Evolutionary conservation across 2,329 filamentous ascomycete species (phyloP).

Genomic region (Tolypocladium tropicale): DNA sequence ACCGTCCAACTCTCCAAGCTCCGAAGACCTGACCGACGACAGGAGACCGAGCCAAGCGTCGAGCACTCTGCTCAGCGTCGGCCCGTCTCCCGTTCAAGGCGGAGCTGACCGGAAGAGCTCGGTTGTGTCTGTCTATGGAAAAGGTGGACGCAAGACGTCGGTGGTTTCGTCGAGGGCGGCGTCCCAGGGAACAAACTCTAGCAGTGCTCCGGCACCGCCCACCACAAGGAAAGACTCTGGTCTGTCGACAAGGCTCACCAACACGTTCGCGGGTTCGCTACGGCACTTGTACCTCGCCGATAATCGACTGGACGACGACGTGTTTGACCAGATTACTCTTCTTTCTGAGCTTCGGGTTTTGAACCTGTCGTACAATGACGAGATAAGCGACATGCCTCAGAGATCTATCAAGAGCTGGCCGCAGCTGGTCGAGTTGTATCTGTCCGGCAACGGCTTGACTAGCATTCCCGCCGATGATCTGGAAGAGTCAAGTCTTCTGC

Average conservation of each 20-base stretch:
- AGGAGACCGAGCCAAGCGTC: slow-evolving; percentile 81
- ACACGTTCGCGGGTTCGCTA: slow-evolving; percentile 81
- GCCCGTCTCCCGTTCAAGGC: slow-evolving; percentile 55
- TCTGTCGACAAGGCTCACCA: slow-evolving; percentile 65
- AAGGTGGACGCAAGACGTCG: slow-evolving; percentile 76
- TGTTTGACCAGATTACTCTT: slow-evolving; percentile 82
- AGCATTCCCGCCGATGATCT: slow-evolving; percentile 88
- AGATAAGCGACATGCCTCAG: slow-evolving; percentile 80
- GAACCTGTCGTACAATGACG: slow-evolving; percentile 88
- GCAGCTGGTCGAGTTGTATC: slow-evolving; percentile 80
- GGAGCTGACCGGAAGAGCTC: slow-evolving; percentile 67
- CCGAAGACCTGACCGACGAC: slow-evolving; percentile 62
- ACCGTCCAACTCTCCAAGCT: slow-evolving; percentile 52
- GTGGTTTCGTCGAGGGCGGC: slow-evolving; percentile 63
- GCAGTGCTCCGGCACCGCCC: slow-evolving; percentile 40
- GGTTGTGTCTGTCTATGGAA: slow-evolving; percentile 68
- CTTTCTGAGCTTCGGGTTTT: slow-evolving; percentile 77
- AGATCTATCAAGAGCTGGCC: slow-evolving; percentile 84
- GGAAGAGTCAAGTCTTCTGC: slow-evolving; percentile 78
- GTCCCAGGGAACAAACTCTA: slow-evolving; percentile 32
- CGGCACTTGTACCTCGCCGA: slow-evolving; percentile 82
- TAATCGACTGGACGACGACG: slow-evolving; percentile 87
- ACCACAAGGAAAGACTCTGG: slow-evolving; percentile 76
- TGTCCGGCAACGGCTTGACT: slow-evolving; percentile 90
- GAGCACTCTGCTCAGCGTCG: slow-evolving; percentile 63